A percentile compares a stretch with the other conserved stretches of the same genome.
Conservation (phyloP, 2,329 filamentous ascomycete genomes). For the Chrysosporium queenslandicum region DNA sequence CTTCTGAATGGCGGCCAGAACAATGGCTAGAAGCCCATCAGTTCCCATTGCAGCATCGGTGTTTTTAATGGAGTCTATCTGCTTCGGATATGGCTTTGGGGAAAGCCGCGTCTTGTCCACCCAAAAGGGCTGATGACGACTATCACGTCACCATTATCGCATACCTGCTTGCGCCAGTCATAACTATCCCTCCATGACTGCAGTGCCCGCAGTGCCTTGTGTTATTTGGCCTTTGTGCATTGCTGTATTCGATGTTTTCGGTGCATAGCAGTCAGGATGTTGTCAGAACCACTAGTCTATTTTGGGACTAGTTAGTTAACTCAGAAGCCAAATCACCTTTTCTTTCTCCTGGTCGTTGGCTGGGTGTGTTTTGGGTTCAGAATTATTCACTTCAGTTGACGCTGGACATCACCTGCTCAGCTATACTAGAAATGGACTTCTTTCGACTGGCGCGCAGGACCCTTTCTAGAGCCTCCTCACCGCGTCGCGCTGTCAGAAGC, state of each 20-base stretch:
- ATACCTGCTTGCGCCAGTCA: not conserved
- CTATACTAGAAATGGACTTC: no score
- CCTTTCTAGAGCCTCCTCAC: not conserved
- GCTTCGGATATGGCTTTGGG: not conserved
- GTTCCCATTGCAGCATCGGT: not conserved
- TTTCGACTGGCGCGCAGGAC: not conserved
- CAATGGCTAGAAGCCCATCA: not conserved
- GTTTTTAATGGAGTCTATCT: slow-evolving; percentile 1
- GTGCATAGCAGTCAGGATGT: no score
- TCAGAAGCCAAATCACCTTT: no score
- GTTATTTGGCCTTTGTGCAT: not conserved
- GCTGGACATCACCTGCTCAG: no score
- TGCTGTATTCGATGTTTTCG: no score
- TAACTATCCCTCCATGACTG: not conserved
- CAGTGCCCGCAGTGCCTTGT: not conserved
- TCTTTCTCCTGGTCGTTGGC: no score
- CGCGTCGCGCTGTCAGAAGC: not conserved
- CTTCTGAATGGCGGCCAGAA: no score
- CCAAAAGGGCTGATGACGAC: not conserved
- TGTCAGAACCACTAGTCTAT: no score
- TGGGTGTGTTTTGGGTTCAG: no score
- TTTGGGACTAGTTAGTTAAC: no score
- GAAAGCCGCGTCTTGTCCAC: not conserved
- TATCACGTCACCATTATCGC: not conserved
- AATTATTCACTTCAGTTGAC: no score